A percentile compares a stretch with the other conserved stretches of the same genome.
Conservation (phyloP, 2,329 filamentous ascomycete genomes). For the Amylocarpus encephaloides region DNA sequence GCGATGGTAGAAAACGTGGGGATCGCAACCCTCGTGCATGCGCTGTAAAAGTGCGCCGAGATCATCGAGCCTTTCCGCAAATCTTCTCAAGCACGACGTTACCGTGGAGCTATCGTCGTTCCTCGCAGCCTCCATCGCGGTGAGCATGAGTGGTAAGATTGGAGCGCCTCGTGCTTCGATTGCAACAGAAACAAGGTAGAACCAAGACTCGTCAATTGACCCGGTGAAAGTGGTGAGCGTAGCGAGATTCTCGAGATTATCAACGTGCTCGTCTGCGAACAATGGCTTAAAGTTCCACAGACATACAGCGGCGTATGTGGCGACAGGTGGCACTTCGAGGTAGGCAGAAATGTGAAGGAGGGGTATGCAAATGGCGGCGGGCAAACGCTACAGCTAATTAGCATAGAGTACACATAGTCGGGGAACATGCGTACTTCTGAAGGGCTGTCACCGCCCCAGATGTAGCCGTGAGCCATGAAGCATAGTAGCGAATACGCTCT, state of each 20-base stretch:
- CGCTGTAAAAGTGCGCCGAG: constrained; percentile 70
- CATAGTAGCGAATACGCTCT: constrained; percentile 84
- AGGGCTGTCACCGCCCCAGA: constrained; percentile 88
- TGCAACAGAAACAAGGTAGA: constrained; percentile 90
- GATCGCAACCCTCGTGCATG: constrained; percentile 95
- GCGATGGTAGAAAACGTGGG: constrained; percentile 88
- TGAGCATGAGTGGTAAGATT: constrained; percentile 81
- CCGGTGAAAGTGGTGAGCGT: constrained; percentile 89
- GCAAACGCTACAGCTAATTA: constrained; percentile 46
- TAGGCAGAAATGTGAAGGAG: constrained; percentile 69
- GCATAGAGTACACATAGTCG: constrained; percentile 1
- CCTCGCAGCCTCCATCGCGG: constrained; percentile 75
- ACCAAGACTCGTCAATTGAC: constrained; percentile 95
- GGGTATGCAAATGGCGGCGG: constrained; percentile 75
- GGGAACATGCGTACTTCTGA: constrained; percentile 50
- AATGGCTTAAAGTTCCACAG: constrained; percentile 97
- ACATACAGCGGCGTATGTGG: constrained; percentile 85
- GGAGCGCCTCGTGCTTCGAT: constrained; percentile 90
- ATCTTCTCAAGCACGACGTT: constrained; percentile 66
- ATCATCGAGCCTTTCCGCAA: constrained; percentile 85
- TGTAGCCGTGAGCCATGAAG: constrained; percentile 91
- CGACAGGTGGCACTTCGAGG: constrained; percentile 84
- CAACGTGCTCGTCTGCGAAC: constrained; percentile 74
- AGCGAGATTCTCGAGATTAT: constrained; percentile 79
- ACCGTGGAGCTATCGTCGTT: constrained; percentile 64